Percentiles rank a stretch among this genome's conserved stretches.
Evolutionary conservation across 305 asterid genomes (phyloP).

Genomic region (Rubia occidens): DNA sequence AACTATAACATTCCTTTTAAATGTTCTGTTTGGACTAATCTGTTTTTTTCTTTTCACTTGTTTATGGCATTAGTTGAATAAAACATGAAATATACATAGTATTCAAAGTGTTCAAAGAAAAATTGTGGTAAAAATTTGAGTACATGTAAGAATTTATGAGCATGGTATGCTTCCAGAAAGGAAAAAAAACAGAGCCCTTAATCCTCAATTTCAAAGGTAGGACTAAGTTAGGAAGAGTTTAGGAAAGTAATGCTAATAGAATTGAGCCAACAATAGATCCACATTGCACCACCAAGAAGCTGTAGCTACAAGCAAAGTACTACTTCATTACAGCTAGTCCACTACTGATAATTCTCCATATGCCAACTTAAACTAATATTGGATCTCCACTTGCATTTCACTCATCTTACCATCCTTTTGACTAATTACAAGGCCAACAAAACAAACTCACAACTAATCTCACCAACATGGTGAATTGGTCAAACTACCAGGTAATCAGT

Average conservation of each 20-base stretch:
- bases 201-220: neutral
- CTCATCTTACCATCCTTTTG: neutral
- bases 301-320: conserved; percentile 15
- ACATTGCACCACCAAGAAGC: conserved; percentile 8
- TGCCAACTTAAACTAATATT: neutral
- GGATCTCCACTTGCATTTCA: neutral
- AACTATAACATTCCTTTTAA: no score
- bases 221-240: neutral
- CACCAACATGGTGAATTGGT: neutral
- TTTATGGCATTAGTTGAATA: neutral
- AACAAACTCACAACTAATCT: neutral
- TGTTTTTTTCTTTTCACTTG: no score
- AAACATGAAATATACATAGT: neutral
- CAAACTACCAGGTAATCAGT: neutral
- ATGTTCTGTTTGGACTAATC: no score
- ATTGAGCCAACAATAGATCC: conserved; percentile 8
- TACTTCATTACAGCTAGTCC: neutral
- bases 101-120: neutral
- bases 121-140: neutral
- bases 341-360: neutral
- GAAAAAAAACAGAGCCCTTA: conserved; percentile 1
- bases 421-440: neutral
- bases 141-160: conserved; percentile 7
- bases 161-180: neutral
- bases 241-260: conserved; percentile 4